Percentiles rank a stretch among this genome's conserved stretches.
phyloP scores from a whole-genome alignment of 345 rosid species.

The Salix exigua region DNA sequence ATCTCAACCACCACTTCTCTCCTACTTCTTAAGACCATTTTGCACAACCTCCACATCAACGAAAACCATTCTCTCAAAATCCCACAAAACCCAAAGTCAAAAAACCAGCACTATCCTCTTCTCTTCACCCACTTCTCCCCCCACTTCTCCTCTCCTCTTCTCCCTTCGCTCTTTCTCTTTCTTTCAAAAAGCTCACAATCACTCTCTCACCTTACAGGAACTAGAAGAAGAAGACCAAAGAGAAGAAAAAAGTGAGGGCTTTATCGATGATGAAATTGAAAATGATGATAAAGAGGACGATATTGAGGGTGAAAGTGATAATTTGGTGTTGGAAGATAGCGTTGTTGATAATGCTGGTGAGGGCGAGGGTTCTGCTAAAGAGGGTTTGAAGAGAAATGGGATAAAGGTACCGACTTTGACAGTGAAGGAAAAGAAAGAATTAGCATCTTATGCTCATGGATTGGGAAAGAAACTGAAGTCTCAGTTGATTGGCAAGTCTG shows the following conservation, averaged over 20 bases:
- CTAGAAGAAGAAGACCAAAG: background rate
- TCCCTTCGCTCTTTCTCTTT: background rate
- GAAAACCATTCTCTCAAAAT: background rate
- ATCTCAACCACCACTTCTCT: background rate
- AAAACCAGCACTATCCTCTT: background rate
- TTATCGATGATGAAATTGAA: background rate
- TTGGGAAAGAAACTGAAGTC: slow-evolving; percentile 72
- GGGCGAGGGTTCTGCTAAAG: background rate
- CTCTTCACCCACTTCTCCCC: background rate
- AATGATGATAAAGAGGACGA: slow-evolving; percentile 1
- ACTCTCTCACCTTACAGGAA: slow-evolving; percentile 9
- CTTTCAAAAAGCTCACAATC: background rate
- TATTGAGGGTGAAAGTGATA: slow-evolving; percentile 1
- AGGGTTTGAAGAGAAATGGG: background rate
- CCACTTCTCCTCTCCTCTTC: background rate
- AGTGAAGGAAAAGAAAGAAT: slow-evolving; percentile 81
- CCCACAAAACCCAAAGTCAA: background rate
- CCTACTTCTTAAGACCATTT: slow-evolving; percentile 3
- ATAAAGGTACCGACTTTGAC: slow-evolving; percentile 37
- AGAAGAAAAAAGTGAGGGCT: slow-evolving; percentile 1
- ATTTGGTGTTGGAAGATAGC: background rate
- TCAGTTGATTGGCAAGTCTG: slow-evolving; percentile 80
- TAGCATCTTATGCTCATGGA: slow-evolving; percentile 70
- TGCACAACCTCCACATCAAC: background rate
- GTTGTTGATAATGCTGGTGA: background rate